Evolutionary conservation across 345 rosid genomes (phyloP).

Genomic region (Ailanthus altissimus): DNA sequence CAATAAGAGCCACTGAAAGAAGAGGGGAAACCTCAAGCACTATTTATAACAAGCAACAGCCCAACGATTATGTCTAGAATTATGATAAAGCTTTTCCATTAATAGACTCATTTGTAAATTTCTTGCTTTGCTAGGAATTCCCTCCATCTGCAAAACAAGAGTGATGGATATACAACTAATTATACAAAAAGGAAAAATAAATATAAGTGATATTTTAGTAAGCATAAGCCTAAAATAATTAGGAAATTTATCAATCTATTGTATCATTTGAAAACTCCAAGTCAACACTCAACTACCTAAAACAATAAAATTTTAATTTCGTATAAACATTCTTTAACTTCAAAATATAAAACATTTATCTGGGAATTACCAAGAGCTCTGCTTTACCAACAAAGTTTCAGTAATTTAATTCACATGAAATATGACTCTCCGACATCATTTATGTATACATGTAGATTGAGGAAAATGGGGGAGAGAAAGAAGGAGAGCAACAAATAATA

Average conservation of each 20-base stretch:
- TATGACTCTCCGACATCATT: neutral
- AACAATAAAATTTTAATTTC: neutral
- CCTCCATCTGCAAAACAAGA: constrained; percentile 70
- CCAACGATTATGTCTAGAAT: constrained; percentile 78
- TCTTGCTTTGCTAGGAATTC: constrained; percentile 86
- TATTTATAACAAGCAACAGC: constrained; percentile 89
- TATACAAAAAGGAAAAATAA: neutral
- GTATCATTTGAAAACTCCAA: neutral
- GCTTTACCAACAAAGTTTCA: neutral
- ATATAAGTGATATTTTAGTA: neutral
- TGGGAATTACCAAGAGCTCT: neutral
- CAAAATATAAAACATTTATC: neutral
- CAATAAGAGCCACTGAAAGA: neutral
- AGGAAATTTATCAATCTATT: neutral
- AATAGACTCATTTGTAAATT: constrained; percentile 89
- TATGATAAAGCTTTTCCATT: constrained; percentile 92
- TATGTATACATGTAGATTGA: neutral
- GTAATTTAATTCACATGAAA: constrained; percentile 5
- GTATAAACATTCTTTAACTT: neutral
- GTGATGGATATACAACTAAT: neutral
- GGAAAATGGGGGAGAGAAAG: neutral
- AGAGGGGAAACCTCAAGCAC: constrained; percentile 72
- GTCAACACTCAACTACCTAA: neutral
- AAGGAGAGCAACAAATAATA: neutral
- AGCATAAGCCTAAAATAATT: neutral